Evolutionary conservation across 2,329 filamentous ascomycete genomes (phyloP).

Genomic region (Trichoderma sp.): DNA sequence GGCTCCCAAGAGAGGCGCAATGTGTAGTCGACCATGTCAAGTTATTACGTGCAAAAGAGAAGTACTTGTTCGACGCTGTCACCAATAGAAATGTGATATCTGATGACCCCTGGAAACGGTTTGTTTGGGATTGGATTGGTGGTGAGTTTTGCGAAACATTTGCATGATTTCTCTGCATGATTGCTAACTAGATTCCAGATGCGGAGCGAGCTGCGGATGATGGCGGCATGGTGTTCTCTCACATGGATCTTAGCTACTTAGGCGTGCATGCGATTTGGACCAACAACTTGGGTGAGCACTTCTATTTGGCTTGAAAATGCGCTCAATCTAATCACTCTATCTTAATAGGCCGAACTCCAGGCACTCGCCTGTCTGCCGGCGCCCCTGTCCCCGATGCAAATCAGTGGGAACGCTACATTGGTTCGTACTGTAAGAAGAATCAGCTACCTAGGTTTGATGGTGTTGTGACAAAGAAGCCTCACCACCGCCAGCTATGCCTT

Average conservation of each 20-base stretch:
- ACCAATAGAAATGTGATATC: slow-evolving; percentile 67
- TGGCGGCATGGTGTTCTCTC: slow-evolving; percentile 69
- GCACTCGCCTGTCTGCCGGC: slow-evolving; percentile 50
- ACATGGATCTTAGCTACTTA: slow-evolving; percentile 73
- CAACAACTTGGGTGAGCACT: slow-evolving; percentile 61
- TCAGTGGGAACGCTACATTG: slow-evolving; percentile 64
- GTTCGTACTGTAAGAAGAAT: slow-evolving; percentile 63
- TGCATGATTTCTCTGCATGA: not conserved
- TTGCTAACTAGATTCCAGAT: slow-evolving; percentile 43
- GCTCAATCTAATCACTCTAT: not conserved
- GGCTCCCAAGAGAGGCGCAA: slow-evolving; percentile 54
- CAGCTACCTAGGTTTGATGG: slow-evolving; percentile 65
- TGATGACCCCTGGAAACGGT: slow-evolving; percentile 74
- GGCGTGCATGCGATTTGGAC: slow-evolving; percentile 74
- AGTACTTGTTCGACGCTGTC: slow-evolving; percentile 64
- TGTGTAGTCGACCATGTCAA: slow-evolving; percentile 58
- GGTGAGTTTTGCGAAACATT: slow-evolving; percentile 47
- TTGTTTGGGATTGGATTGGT: slow-evolving; percentile 76
- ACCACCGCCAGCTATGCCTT: slow-evolving; percentile 74
- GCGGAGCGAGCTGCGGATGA: slow-evolving; percentile 65
- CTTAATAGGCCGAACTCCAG: slow-evolving; percentile 50
- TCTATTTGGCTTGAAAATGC: not conserved
- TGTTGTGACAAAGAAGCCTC: slow-evolving; percentile 62
- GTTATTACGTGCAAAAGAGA: slow-evolving; percentile 61
- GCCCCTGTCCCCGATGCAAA: slow-evolving; percentile 49